Evolutionary conservation across 192 early-diverging fungal genomes (phyloP).

Genomic region (Backusella morwellensis): DNA sequence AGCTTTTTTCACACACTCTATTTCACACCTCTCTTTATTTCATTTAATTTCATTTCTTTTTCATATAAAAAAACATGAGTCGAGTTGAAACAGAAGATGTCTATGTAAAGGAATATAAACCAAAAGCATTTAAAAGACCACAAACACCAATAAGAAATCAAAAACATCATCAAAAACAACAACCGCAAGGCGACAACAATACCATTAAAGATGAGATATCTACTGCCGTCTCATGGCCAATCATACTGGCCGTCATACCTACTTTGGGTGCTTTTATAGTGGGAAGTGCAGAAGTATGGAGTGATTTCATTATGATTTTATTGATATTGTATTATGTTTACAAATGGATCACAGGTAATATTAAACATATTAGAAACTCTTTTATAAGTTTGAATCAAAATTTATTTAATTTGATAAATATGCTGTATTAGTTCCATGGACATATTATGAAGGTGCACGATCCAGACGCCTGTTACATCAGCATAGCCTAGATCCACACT

Average conservation of each 20-base stretch:
- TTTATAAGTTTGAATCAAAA: neutral
- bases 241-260: constrained; percentile 55
- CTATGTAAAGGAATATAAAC: neutral
- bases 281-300: constrained; percentile 59
- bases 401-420: neutral
- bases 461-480: constrained; percentile 38
- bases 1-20: neutral
- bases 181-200: neutral
- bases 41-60: neutral
- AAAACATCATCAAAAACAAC: neutral
- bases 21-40: neutral
- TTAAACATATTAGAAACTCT: neutral
- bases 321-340: constrained; percentile 59
- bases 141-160: neutral
- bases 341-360: constrained; percentile 60
- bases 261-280: constrained; percentile 55
- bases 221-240: constrained; percentile 51
- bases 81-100: neutral
- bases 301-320: constrained; percentile 57
- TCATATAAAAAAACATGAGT: neutral
- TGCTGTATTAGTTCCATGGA: constrained; percentile 51
- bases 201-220: constrained; percentile 15
- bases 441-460: constrained; percentile 54
- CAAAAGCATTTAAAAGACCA: constrained; percentile 6
- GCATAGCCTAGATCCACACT: neutral